Base-by-base conservation (phyloP, 2,329 filamentous ascomycete species). In the Pleoardoris graminearum region DNA sequence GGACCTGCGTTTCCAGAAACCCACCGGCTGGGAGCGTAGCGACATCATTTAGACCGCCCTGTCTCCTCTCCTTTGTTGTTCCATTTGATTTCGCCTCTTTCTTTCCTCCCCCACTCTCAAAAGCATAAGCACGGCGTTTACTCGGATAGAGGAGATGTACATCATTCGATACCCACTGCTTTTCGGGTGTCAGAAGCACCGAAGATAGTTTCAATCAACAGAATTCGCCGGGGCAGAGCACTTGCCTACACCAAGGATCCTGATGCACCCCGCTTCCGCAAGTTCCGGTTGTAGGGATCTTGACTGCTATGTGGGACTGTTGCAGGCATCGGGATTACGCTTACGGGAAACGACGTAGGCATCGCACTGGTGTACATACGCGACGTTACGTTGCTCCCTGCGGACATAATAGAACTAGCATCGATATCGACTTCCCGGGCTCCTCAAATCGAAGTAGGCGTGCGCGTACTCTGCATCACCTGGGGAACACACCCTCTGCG, bases 1-100 rank as follows among this genome's bases (percentile, higher is more conserved):
- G 72, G 85, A 83, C 1, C 81, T 88, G 51, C 78, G 81, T 48
- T 81, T 85, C 41, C 83, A 83, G 59, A 83, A 85, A 69, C 81
- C 87, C 0, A 80, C 80, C 0, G 94, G 94, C 0, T 99, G 89
- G 82, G 91, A 97, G 70, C 80, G 93, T 23, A 76, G 85, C 2
- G 93, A 99, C 32, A 55, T 72, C 35, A 70, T 72, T 39, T 71
- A 54, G 62, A 39, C 14, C 16, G 47, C 11, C 21, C 38, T 45
- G 25, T 22, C 14, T 53, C 29, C 32, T 11, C 33, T 46, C 47
- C 10, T 54, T 44, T 14, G 17, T 23, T 29, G 25, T 17, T 46
- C 36, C 37, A 14, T 39, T 7, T 30, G 10, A 37, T 29, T 33
- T 38, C n/a, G 2, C 21, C 23, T 17, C 12, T 36, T 44, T 32